Percentiles rank a stretch among this genome's conserved stretches.
Conservation (phyloP, 768 basidiomycete genomes). For the Hemileccinum impolitum region DNA sequence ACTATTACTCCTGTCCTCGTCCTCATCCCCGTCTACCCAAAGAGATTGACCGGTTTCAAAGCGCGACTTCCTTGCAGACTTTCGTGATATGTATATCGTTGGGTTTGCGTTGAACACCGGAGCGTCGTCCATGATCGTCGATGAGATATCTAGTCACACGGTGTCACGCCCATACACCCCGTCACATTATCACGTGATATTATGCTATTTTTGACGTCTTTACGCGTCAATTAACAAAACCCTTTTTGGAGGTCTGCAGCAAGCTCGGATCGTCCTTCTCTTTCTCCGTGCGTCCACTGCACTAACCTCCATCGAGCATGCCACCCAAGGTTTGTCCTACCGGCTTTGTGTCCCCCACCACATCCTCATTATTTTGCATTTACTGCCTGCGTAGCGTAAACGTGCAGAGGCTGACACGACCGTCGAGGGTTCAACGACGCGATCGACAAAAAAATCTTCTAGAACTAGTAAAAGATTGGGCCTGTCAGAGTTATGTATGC, state of each 20-base stretch:
- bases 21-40: slow-evolving; percentile 53
- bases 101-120: slow-evolving; percentile 91
- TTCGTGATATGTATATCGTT: slow-evolving; percentile 61
- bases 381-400: slow-evolving; percentile 48
- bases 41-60: slow-evolving; percentile 47
- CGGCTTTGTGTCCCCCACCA: background rate
- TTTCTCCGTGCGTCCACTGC: background rate
- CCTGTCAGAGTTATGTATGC: slow-evolving; percentile 14
- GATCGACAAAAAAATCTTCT: slow-evolving; percentile 45
- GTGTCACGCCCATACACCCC: slow-evolving; percentile 13
- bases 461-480: slow-evolving; percentile 30
- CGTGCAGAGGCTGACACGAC: slow-evolving; percentile 41
- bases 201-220: slow-evolving; percentile 5
- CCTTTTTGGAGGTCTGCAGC: slow-evolving; percentile 8
- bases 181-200: slow-evolving; percentile 24
- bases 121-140: slow-evolving; percentile 41
- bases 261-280: background rate
- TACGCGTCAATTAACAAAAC: slow-evolving; percentile 20
- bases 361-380: slow-evolving; percentile 15
- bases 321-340: slow-evolving; percentile 34
- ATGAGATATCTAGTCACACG: too few relatives aligned
- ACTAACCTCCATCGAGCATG: slow-evolving; percentile 23
- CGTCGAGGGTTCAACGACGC: slow-evolving; percentile 34
- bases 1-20: slow-evolving; percentile 35
- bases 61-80: slow-evolving; percentile 40